Evolutionary conservation across 1,284 basidiomycete genomes (phyloP), one percentile per base, ranked within the genome.

Genomic region (Ustilago bromivora): DNA sequence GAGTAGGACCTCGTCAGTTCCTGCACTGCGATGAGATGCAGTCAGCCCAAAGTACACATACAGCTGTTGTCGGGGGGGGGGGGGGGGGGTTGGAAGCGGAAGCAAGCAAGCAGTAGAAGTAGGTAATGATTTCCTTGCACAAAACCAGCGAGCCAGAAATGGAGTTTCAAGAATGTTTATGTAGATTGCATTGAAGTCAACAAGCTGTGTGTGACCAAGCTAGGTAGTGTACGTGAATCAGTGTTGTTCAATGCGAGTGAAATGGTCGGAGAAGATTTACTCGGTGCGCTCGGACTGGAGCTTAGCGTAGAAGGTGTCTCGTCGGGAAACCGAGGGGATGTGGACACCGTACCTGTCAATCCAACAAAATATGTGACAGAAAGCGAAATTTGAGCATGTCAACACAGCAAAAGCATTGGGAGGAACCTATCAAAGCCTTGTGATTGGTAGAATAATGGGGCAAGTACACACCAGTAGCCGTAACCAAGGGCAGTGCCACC

Each of bases 251-350:
- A 54, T 46, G 62, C 40, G 32, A 28, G 4, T n/a, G 15, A 17
- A 11, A 7, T 32, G 40, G 11, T 32, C 28, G 6, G 17, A n/a
- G 17, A 35, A 11, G n/a, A n/a, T 36, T 65, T 78, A 78, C 76
- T 78, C 76, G 69, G 71, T 41, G 34, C 77, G 72, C 70, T 82
- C 68, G 41, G 77, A 61, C 70, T 82, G 81, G 63, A 82, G 79
- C 74, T 82, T 82, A 35, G 80, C 81, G 72, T 82, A 82, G 75
- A 73, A 82, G 49, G 71, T 72, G 63, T 82, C 81, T 28, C 82
- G 81, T 51, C 82, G 78, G 54, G 79, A 64, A 51, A 80, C 79
- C 31, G 78, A 73, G 55, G 82, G 82, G 36, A 84, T n/a, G 81
- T 84, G 82, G 23, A 83, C 68, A 54, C 76, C 80, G 81, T 84